Conservation (phyloP, 805 yeast genomes). For the Candida methanosorbosa region DNA sequence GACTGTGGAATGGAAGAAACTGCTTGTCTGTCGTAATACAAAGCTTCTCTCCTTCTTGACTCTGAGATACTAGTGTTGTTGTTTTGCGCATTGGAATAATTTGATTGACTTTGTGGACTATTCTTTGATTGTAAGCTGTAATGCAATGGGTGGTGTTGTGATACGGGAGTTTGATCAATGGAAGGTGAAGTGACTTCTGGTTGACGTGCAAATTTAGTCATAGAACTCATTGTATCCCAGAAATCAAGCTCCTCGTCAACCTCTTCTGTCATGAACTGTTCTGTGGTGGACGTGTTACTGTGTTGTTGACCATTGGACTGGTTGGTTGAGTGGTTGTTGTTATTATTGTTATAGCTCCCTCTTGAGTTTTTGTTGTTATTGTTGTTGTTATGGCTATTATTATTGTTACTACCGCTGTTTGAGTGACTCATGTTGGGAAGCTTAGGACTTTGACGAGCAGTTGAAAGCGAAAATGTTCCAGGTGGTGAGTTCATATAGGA, state of each 20-base stretch:
- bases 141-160: conserved; percentile 48
- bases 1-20: too few species aligned
- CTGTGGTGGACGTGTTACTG: too few species aligned
- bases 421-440: not conserved
- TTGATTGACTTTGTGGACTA: not conserved
- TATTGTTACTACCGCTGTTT: conserved; percentile 4
- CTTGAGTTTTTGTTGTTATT: conserved; percentile 3
- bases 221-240: conserved; percentile 60
- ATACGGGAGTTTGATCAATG: conserved; percentile 29
- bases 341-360: conserved; percentile 2
- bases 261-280: too few species aligned
- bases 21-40: too few species aligned
- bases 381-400: conserved; percentile 3
- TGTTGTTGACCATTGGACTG: conserved; percentile 5
- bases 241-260: conserved; percentile 59
- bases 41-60: too few species aligned
- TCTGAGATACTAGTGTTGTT: not conserved
- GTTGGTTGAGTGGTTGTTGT: conserved; percentile 4
- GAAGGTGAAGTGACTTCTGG: not conserved
- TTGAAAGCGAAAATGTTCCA: not conserved
- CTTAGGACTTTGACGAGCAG: not conserved
- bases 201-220: conserved; percentile 27
- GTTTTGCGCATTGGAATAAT: not conserved
- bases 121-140: conserved; percentile 9
- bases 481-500: not conserved